Conservation (phyloP, 306 rosid species). For the Sophora flavescens region DNA sequence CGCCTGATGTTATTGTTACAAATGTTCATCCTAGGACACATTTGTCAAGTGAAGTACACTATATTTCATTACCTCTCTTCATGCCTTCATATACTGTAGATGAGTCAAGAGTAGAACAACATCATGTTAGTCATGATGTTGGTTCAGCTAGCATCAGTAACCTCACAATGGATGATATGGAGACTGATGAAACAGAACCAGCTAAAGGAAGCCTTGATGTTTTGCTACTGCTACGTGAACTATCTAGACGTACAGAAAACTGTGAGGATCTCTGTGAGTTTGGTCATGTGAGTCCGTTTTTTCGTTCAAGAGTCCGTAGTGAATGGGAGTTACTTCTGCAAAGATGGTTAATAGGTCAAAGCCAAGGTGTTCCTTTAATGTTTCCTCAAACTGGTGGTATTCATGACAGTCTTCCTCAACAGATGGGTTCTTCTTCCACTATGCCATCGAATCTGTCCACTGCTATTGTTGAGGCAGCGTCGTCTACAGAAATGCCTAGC, state of each 20-base stretch:
- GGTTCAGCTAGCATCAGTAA: slow-evolving; percentile 41
- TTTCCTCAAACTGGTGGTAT: slow-evolving; percentile 38
- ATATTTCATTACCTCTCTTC: slow-evolving; percentile 48
- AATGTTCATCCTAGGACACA: slow-evolving; percentile 42
- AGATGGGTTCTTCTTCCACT: slow-evolving; percentile 40
- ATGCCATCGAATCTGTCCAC: slow-evolving; percentile 20
- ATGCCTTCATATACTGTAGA: slow-evolving; percentile 44
- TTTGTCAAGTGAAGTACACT: slow-evolving; percentile 46
- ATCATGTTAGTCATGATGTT: slow-evolving; percentile 43
- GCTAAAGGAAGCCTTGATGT: slow-evolving; percentile 48
- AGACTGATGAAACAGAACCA: slow-evolving; percentile 42
- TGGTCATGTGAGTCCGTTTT: slow-evolving; percentile 48
- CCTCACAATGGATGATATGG: slow-evolving; percentile 45
- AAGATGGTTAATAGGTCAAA: slow-evolving; percentile 63
- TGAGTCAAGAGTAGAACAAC: slow-evolving; percentile 46
- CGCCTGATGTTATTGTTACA: slow-evolving; percentile 56
- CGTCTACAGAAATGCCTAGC: slow-evolving; percentile 66
- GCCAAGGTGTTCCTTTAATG: slow-evolving; percentile 49
- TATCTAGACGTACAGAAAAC: slow-evolving; percentile 43
- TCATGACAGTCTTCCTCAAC: slow-evolving; percentile 47
- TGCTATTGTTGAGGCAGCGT: slow-evolving; percentile 25
- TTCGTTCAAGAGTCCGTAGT: slow-evolving; percentile 46
- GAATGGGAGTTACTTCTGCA: slow-evolving; percentile 59
- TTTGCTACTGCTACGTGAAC: slow-evolving; percentile 44
- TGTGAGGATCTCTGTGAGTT: slow-evolving; percentile 46